Evolutionary conservation across 805 yeast genomes (phyloP), one percentile per base, ranked within the genome.

Genomic region (Candida methanosorbosa): DNA sequence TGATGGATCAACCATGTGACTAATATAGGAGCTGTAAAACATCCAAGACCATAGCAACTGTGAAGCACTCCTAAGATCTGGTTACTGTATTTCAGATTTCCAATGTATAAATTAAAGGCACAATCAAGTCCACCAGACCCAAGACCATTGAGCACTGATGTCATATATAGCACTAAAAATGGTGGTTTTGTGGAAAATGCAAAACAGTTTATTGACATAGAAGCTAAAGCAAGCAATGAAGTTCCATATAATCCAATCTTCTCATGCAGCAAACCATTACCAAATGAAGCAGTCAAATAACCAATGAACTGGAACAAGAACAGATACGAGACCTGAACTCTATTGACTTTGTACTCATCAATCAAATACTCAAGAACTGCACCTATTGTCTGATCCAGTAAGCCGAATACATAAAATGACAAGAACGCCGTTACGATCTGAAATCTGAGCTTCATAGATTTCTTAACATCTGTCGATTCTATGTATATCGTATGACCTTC

Each of bases 371-470:
- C 80, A 39, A 79, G 59, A 27, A 78, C 48, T 0, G 82, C 66
- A 0, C 85, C 85, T 14, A 75, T 51, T 0, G 80, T 62, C 48
- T 78, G 81, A 43, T 79, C 85, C 5, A 68, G 63, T 20, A 78
- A 47, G 0, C 86, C 86, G 38, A 72, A 52, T 2, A 73, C 46
- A 2, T 64, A 48, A 44, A 75, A 69, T 1, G 63, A 48, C 18
- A 55, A 27, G 38, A 59, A 68, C 1, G 64, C 50, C 0, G 66
- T 49, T 0, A 56, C 2, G 18, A 75, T 56, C 49, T 76, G 81
- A 4, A 48, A n/a, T 36, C 61, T 61, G 11, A 76, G 50, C 24
- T 54, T 49, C 3, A 23, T 20, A 24, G 71, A 66, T 9, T 49
- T 30, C 17, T 62, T 53, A 48, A 68, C 57, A 43, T 70, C 61